phyloP scores from a whole-genome alignment of 768 basidiomycete genomes.

The Naematelia encephala region DNA sequence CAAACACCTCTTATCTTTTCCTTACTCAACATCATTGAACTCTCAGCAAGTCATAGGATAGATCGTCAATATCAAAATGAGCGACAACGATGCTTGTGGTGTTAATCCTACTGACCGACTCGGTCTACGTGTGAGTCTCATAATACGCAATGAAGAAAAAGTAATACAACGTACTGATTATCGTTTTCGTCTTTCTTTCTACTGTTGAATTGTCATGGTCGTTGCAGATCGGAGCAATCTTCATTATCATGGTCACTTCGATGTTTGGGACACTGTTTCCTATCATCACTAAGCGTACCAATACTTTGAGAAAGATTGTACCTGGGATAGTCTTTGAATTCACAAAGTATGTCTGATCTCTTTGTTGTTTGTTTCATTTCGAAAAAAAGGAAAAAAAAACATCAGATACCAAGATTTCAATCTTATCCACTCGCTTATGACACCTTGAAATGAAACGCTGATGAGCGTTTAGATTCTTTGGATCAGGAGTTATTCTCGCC shows the following conservation, averaged over 20 bases:
- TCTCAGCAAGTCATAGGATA: too few species aligned
- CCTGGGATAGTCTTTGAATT: conserved; percentile 37
- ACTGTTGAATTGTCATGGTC: too few species aligned
- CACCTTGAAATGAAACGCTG: too few species aligned
- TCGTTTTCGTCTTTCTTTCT: too few species aligned
- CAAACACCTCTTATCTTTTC: too few species aligned
- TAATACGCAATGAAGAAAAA: background rate
- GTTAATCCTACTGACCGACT: background rate
- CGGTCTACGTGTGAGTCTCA: conserved; percentile 1
- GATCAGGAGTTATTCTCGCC: conserved; percentile 31
- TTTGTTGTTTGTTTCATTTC: too few species aligned
- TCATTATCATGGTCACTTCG: conserved; percentile 23
- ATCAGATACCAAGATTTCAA: too few species aligned
- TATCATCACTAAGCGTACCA: conserved; percentile 26
- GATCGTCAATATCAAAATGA: background rate
- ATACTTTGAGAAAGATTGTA: conserved; percentile 12
- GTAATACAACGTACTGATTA: background rate
- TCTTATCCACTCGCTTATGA: background rate
- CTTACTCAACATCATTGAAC: too few species aligned
- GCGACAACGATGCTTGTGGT: conserved; percentile 4
- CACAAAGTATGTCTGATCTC: conserved; percentile 32
- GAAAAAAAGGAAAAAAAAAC: too few species aligned
- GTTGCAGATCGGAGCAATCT: conserved; percentile 2
- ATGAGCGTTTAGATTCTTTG: conserved; percentile 27
- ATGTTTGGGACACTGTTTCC: conserved; percentile 40